These are phyloP conservation scores for Magnolia sinica DNA, from an alignment of 164 flowering plant genomes.

Conservation along the genomic window DNA sequence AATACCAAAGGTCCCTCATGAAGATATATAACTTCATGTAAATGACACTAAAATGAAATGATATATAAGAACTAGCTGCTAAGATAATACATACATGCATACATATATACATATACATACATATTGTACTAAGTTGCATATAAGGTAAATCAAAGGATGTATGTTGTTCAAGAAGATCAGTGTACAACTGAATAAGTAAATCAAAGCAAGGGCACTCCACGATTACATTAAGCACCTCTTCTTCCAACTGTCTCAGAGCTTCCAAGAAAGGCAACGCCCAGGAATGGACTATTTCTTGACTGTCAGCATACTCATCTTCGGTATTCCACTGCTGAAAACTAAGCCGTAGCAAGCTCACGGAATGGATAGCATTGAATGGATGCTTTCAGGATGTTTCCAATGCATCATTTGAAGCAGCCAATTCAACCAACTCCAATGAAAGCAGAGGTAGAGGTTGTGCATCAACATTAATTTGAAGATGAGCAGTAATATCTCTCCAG, in stretches of 20 bases:
- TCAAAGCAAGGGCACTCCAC: slow-evolving; percentile 51
- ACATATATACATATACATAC: neutral
- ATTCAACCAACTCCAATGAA: slow-evolving; percentile 26
- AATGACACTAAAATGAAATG: neutral
- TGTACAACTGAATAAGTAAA: slow-evolving; percentile 36
- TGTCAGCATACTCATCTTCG: slow-evolving; percentile 29
- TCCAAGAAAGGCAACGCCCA: slow-evolving; percentile 24
- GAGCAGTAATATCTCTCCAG: slow-evolving; percentile 38
- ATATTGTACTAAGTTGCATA: too few relatives aligned
- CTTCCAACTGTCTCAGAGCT: slow-evolving; percentile 54
- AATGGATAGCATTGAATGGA: too few relatives aligned
- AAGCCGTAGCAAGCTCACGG: too few relatives aligned
- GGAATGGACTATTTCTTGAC: slow-evolving; percentile 24
- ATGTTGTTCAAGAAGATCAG: slow-evolving; percentile 65
- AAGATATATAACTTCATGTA: too few relatives aligned
- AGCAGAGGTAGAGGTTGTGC: slow-evolving; percentile 46
- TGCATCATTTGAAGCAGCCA: too few relatives aligned
- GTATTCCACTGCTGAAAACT: slow-evolving; percentile 56
- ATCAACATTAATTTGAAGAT: slow-evolving; percentile 20
- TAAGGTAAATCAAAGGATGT: slow-evolving; percentile 14
- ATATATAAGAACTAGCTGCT: neutral
- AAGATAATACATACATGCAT: neutral
- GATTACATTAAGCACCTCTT: slow-evolving; percentile 43
- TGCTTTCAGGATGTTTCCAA: too few relatives aligned
- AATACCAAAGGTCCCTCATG: neutral